These are phyloP conservation scores for Mycogone perniciosa DNA, from an alignment of 2,329 filamentous ascomycete species.

Conservation along the genomic window DNA sequence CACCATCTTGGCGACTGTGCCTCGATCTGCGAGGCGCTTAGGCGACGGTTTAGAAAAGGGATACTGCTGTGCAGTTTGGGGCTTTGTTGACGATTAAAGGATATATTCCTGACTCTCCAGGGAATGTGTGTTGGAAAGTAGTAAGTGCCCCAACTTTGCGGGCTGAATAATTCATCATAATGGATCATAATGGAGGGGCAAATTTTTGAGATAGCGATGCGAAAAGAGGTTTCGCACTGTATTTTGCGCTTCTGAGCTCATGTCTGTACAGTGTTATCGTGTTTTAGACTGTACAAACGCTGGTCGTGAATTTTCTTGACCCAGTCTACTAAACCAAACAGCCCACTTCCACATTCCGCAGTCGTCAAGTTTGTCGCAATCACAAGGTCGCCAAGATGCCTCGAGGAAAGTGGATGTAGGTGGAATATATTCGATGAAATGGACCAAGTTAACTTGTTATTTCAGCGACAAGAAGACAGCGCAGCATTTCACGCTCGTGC, in stretches of 20 bases:
- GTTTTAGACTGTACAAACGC: constrained; percentile 17
- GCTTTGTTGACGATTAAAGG: background rate
- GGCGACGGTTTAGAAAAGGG: background rate
- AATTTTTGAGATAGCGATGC: constrained; percentile 31
- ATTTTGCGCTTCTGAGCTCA: background rate
- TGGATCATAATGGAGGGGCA: constrained; percentile 42
- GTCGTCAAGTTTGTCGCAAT: constrained; percentile 7
- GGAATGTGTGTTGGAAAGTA: constrained; percentile 3
- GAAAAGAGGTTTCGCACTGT: constrained; percentile 24
- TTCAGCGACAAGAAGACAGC: constrained; percentile 79
- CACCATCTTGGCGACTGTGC: constrained; percentile 40
- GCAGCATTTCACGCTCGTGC: constrained; percentile 87
- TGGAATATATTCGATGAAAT: background rate
- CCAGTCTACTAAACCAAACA: constrained; percentile 11
- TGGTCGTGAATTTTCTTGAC: constrained; percentile 25
- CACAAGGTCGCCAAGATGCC: constrained; percentile 53
- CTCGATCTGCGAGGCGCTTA: background rate
- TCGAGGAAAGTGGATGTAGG: constrained; percentile 63
- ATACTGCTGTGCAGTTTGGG: background rate
- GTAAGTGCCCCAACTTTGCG: constrained; percentile 5
- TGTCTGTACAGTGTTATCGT: constrained; percentile 25
- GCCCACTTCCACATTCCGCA: constrained; percentile 7
- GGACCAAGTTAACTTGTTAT: background rate
- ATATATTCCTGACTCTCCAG: background rate
- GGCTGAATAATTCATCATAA: constrained; percentile 29